phyloP scores from a whole-genome alignment of 768 basidiomycete species.

The Pisolithus tinctorius region DNA sequence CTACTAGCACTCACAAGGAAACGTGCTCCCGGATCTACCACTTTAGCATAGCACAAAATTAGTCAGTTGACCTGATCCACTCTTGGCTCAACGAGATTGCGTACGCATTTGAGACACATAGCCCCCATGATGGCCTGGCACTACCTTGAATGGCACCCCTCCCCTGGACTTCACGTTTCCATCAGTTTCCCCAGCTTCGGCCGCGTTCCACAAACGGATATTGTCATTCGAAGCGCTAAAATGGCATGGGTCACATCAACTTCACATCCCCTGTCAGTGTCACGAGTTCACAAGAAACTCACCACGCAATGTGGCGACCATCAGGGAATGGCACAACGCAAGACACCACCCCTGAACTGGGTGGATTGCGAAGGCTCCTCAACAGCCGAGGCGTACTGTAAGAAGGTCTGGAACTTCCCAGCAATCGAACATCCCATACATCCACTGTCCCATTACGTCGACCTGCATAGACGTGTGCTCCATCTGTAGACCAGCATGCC shows the following conservation, averaged over 20 bases:
- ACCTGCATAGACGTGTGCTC: slow-evolving; percentile 84
- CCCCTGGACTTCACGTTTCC: slow-evolving; percentile 53
- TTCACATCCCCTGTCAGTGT: slow-evolving; percentile 12
- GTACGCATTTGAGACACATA: slow-evolving; percentile 88
- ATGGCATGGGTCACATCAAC: slow-evolving; percentile 9
- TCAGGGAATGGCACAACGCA: slow-evolving; percentile 91
- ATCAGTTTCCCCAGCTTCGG: slow-evolving; percentile 67
- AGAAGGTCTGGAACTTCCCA: slow-evolving; percentile 55
- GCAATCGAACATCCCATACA: slow-evolving; percentile 88
- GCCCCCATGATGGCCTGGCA: slow-evolving; percentile 94
- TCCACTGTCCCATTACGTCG: slow-evolving; percentile 87
- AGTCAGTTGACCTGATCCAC: slow-evolving; percentile 17
- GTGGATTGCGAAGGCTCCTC: slow-evolving; percentile 79
- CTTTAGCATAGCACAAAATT: slow-evolving; percentile 34
- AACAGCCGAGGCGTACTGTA: slow-evolving; percentile 64
- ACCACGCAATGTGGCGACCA: slow-evolving; percentile 88
- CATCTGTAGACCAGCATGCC: slow-evolving; percentile 94
- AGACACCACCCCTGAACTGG: slow-evolving; percentile 86
- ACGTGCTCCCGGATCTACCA: slow-evolving; percentile 75
- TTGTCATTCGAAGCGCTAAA: slow-evolving; percentile 87
- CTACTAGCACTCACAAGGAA: slow-evolving; percentile 91
- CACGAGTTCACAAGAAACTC: slow-evolving; percentile 25
- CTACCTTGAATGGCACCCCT: slow-evolving; percentile 87
- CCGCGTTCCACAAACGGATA: slow-evolving; percentile 88
- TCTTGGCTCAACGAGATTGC: slow-evolving; percentile 22